Evolutionary conservation across 192 early-diverging fungal genomes (phyloP), one percentile per base, ranked within the genome.

Genomic region (Coemansia sp.): DNA sequence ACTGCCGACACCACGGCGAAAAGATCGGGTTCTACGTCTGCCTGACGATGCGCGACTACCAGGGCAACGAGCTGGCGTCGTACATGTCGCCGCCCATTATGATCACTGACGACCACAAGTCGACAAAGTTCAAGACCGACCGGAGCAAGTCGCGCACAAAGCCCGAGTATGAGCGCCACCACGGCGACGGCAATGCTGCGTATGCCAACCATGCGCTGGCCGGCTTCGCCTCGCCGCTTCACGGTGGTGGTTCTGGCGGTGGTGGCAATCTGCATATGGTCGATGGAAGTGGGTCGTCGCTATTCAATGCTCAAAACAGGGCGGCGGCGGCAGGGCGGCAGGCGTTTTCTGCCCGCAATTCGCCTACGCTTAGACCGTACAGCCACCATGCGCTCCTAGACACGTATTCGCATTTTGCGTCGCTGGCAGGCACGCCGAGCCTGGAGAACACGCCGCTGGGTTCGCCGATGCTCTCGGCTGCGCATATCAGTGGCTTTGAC

Each of bases 61-160:
- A 75, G 57, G 84, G 85, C 64, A 67, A 73, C 14, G 73, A 90
- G 38, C 74, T 96, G 33, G 94, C 95, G 10, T 85, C 84, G 10
- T 92, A 91, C 22, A 75, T 92, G 41, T 93, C 94, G 20, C 89
- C 94, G 6, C 92, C 95, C 9, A 96, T 98, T 57, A 89, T 96
- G 88, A 95, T 98, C 72, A 98, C 95, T 6, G 95, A 98, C 66
- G 95, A 98, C 79, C 95, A 98, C 85, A 98, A 98, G 77, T 93
- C 91, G 13, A 86, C 90, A 22, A 92, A 92, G 69, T 67, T 80
- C 41, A 88, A 87, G 67, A 74, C 69, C 9, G 75, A 79, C 57
- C 69, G 79, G 32, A 82, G 66, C 48, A 85, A 81, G 52, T 73
- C 68, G 29, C 77, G 85, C 25, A 63, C 72, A 29, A 79, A 81